These are phyloP conservation scores for Aschersonia sp. DNA, from an alignment of 2,329 filamentous ascomycete genomes.

Conservation along the genomic window DNA sequence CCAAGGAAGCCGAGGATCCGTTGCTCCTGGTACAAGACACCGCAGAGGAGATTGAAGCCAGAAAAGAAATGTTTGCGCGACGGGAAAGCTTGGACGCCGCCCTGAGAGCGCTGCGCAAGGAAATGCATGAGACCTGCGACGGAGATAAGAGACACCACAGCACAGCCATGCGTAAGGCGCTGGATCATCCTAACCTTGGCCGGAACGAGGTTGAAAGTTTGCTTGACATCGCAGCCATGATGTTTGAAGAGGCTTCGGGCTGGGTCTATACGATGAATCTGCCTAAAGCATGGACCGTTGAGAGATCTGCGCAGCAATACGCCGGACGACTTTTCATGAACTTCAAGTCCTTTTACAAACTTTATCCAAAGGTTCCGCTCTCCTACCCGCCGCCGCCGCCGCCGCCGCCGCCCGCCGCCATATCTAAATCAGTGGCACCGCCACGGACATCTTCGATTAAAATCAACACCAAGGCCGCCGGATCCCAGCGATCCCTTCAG, in stretches of 20 bases:
- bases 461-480: slow-evolving; percentile 18
- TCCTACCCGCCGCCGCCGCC: slow-evolving; percentile 7
- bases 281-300: slow-evolving; percentile 25
- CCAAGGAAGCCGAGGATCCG: slow-evolving; percentile 19
- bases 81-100: slow-evolving; percentile 49
- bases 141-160: slow-evolving; percentile 23
- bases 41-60: slow-evolving; percentile 38
- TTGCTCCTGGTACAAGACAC: slow-evolving; percentile 28
- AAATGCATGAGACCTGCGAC: slow-evolving; percentile 27
- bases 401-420: too few species aligned
- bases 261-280: slow-evolving; percentile 26
- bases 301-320: slow-evolving; percentile 19
- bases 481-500: slow-evolving; percentile 7
- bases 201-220: slow-evolving; percentile 26
- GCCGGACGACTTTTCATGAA: slow-evolving; percentile 20
- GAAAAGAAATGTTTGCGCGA: slow-evolving; percentile 47
- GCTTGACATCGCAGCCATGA: slow-evolving; percentile 28
- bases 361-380: slow-evolving; percentile 16
- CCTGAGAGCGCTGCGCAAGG: slow-evolving; percentile 25
- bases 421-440: too few species aligned
- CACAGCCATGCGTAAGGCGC: slow-evolving; percentile 26
- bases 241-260: slow-evolving; percentile 28
- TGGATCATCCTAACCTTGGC: slow-evolving; percentile 23
- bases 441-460: slow-evolving; percentile 23
- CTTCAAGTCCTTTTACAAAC: slow-evolving; percentile 25